Conservation (phyloP, 192 early-diverging fungal genomes). For the Backusella circina region DNA sequence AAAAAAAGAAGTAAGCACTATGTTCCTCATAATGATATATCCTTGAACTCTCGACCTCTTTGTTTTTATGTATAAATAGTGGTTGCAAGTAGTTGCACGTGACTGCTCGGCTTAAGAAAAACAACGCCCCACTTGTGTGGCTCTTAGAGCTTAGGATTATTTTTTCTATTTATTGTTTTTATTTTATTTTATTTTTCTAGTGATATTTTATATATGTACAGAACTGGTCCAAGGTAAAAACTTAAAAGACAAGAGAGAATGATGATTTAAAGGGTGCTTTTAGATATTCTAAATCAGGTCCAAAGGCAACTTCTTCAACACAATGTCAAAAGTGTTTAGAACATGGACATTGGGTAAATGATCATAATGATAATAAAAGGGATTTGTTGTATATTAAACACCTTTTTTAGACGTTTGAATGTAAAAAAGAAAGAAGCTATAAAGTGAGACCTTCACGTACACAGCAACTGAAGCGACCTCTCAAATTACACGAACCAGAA, state of each 20-base stretch:
- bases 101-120: too few relatives aligned
- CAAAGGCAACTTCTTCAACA: constrained; percentile 44
- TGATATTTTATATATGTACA: constrained; percentile 17
- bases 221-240: constrained; percentile 26
- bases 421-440: constrained; percentile 43
- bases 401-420: constrained; percentile 45
- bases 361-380: neutral
- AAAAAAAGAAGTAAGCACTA: too few relatives aligned
- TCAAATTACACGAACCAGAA: constrained; percentile 43
- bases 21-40: too few relatives aligned
- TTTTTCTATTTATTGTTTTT: too few relatives aligned
- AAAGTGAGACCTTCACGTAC: constrained; percentile 53
- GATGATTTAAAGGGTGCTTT: neutral
- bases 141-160: too few relatives aligned
- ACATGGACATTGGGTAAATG: constrained; percentile 50
- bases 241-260: neutral
- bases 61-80: too few relatives aligned
- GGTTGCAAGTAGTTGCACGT: too few relatives aligned
- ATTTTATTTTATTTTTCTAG: neutral
- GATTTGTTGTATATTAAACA: neutral
- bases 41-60: too few relatives aligned
- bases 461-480: constrained; percentile 54
- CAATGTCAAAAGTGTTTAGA: constrained; percentile 60
- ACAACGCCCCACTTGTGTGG: too few relatives aligned
- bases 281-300: constrained; percentile 19